Evolutionary conservation across 106 monocot genomes (phyloP), one percentile per base, ranked within the genome.

Genomic region (Platanthera guangdongensis): DNA sequence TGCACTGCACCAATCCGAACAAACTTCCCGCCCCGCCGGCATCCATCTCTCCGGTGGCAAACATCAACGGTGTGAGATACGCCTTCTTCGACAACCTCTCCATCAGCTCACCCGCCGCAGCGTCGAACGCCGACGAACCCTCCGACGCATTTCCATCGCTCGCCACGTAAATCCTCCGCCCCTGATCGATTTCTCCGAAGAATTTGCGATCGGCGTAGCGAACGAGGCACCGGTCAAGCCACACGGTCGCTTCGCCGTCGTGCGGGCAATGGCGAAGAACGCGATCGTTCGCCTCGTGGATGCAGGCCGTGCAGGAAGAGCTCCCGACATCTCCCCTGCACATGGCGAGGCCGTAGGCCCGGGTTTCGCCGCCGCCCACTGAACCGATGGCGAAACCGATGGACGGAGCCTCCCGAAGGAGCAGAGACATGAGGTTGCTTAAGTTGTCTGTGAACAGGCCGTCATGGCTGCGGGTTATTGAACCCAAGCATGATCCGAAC

Each of bases 1-100:
- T 82, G 19, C 88, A 88, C 80, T 85, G 88, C 15, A 59, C 88
- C 74, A 85, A n/a, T 15, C 82, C 82, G 59, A 85, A 88, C 16
- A 88, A 19, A 50, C 64, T 79, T 4, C 18, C 10, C 47, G 1
- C 46, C n/a, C 10, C 8, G 4, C 0, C 59, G 10, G 77, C 78
- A n/a, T 81, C 68, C 70, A n/a, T 55, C 80, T 32, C 73, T 2
- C 28, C 78, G 0, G 79, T 60, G 3, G 80, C 75, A 74, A 81
- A 88, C 18, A 72, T 10, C 74, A 48, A 22, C 14, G 82, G 73
- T 0, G 79, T 51, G 5, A 68, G 64, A 46, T 71, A 59, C 9
- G 82, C 85, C 25, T 49, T 70, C 8, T 3, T 16, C 63, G 16
- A 14, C 10, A 89, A 47, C 72, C 19, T 25, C 12, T 64, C 73